Percentiles rank a stretch among this genome's conserved stretches.
Evolutionary conservation across 2,329 filamentous ascomycete genomes (phyloP).

Genomic region (Orbilia brochopaga): DNA sequence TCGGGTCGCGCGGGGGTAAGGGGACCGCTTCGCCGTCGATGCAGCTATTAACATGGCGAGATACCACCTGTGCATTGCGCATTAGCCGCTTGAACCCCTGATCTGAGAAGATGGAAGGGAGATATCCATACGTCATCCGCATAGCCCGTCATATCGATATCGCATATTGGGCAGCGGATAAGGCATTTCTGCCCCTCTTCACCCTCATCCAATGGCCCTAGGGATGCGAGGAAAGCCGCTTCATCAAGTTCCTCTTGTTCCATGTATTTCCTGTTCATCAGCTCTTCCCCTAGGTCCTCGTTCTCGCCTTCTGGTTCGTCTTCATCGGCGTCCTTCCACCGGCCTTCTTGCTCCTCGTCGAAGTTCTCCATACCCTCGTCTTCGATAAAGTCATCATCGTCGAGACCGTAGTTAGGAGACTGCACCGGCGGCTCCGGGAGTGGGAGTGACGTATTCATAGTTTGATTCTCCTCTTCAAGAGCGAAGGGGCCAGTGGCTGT

Average conservation of each 20-base stretch:
- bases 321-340: conserved; percentile 53
- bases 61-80: conserved; percentile 70
- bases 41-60: conserved; percentile 88
- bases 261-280: conserved; percentile 68
- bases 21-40: conserved; percentile 79
- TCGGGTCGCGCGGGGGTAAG: conserved; percentile 58
- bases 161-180: conserved; percentile 47
- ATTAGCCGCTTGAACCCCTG: conserved; percentile 68
- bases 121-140: conserved; percentile 54
- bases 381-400: conserved; percentile 43
- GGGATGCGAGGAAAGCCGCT: conserved; percentile 67
- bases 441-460: not conserved
- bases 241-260: conserved; percentile 69
- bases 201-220: conserved; percentile 58
- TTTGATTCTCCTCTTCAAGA: conserved; percentile 12
- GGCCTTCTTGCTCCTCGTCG: conserved; percentile 45
- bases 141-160: conserved; percentile 50
- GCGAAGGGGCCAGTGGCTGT: conserved; percentile 1
- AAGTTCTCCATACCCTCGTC: conserved; percentile 49
- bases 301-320: conserved; percentile 63
- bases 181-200: conserved; percentile 56
- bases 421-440: not conserved
- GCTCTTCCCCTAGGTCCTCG: conserved; percentile 67
- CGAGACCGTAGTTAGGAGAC: conserved; percentile 1
- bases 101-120: conserved; percentile 51